phyloP scores from a whole-genome alignment of 805 yeast genomes.

The Yarrowia alimentaria region DNA sequence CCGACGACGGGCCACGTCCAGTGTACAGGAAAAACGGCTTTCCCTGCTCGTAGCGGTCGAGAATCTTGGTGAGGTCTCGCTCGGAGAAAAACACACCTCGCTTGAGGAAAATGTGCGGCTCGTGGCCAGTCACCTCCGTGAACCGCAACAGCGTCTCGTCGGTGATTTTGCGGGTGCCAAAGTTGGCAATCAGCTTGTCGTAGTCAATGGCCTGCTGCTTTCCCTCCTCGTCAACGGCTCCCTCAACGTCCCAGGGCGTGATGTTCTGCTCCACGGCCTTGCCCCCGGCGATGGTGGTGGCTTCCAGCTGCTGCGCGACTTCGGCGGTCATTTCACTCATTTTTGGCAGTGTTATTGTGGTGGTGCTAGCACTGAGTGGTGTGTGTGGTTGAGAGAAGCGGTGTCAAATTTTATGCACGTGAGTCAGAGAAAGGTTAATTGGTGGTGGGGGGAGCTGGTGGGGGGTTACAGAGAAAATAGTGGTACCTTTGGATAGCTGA shows the following conservation, averaged over 20 bases:
- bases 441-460: too few relatives aligned
- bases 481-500: too few relatives aligned
- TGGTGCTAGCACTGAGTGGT: too few relatives aligned
- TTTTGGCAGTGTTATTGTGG: neutral
- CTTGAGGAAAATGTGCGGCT: conserved; percentile 85
- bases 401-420: neutral
- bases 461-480: too few relatives aligned
- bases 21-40: conserved; percentile 94
- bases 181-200: conserved; percentile 78
- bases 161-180: conserved; percentile 77
- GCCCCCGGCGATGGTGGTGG: conserved; percentile 2
- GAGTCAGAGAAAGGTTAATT: too few relatives aligned
- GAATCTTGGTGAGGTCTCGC: conserved; percentile 60
- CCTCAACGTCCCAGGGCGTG: conserved; percentile 99
- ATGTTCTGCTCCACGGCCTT: conserved; percentile 48
- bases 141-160: conserved; percentile 74
- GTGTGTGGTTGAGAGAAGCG: neutral
- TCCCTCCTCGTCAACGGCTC: conserved; percentile 90
- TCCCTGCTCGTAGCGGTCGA: conserved; percentile 89
- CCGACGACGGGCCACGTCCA: conserved; percentile 95
- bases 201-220: conserved; percentile 88
- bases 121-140: conserved; percentile 76
- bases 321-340: neutral
- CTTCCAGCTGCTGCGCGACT: neutral
- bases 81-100: conserved; percentile 93